These are phyloP conservation scores for Ophiosphaerella herpotricha DNA, from an alignment of 2,329 filamentous ascomycete genomes.

Conservation along the genomic window DNA sequence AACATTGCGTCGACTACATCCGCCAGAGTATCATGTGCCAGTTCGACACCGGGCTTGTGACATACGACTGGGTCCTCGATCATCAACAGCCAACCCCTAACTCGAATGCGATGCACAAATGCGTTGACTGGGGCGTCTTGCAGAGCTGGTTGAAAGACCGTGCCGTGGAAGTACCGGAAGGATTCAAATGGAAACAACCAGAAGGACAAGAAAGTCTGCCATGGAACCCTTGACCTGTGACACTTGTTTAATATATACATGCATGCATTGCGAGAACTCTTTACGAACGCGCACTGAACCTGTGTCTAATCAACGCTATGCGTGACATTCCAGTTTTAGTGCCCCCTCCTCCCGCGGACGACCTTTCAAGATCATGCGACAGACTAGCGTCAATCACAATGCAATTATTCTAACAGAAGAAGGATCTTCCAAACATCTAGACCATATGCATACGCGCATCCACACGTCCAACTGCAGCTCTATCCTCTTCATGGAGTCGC, in stretches of 20 bases:
- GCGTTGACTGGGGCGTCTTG: not conserved
- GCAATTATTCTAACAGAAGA: too few relatives aligned
- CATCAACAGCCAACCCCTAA: slow-evolving; percentile 15
- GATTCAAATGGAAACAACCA: not conserved
- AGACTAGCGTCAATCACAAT: too few relatives aligned
- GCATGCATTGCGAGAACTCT: not conserved
- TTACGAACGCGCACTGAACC: too few relatives aligned
- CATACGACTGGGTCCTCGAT: slow-evolving; percentile 18
- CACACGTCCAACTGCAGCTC: not conserved
- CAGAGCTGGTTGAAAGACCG: not conserved
- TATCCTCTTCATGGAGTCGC: not conserved
- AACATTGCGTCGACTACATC: slow-evolving; percentile 26
- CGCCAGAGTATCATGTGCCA: slow-evolving; percentile 23
- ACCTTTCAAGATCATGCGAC: too few relatives aligned
- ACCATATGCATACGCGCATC: not conserved
- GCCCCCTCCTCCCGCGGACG: not conserved
- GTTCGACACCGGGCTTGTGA: slow-evolving; percentile 14
- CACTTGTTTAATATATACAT: not conserved
- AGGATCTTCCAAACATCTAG: not conserved
- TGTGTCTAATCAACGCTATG: not conserved
- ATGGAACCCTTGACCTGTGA: not conserved
- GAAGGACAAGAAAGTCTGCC: not conserved
- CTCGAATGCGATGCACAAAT: slow-evolving; percentile 1
- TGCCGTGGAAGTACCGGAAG: not conserved
- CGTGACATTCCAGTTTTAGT: not conserved